phyloP scores from a whole-genome alignment of 805 yeast genomes.

The Nematodospora valgi region DNA sequence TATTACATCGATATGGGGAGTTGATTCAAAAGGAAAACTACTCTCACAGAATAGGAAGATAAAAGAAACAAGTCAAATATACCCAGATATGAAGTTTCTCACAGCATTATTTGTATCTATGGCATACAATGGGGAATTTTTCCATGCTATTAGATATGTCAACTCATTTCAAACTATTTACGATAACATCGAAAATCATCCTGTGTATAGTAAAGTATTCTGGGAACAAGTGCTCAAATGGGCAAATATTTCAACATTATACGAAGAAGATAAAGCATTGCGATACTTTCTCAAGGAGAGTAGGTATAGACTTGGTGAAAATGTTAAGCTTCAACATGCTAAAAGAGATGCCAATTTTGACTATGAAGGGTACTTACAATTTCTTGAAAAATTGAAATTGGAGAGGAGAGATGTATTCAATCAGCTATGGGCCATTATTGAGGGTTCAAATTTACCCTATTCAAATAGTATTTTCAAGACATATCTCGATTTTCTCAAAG shows the following conservation, averaged over 20 bases:
- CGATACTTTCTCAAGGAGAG: constrained; percentile 21
- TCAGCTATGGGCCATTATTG: constrained; percentile 36
- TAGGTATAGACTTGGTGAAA: neutral
- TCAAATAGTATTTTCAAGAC: constrained; percentile 21
- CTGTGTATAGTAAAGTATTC: too few species aligned
- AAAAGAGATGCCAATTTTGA: constrained; percentile 34
- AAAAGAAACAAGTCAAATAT: constrained; percentile 14
- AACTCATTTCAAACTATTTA: constrained; percentile 34
- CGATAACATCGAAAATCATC: too few species aligned
- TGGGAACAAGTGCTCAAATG: constrained; percentile 38
- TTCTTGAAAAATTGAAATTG: constrained; percentile 18
- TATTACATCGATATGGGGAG: constrained; percentile 31
- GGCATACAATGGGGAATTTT: constrained; percentile 29
- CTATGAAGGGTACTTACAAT: constrained; percentile 33
- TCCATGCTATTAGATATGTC: constrained; percentile 30
- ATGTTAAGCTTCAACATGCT: constrained; percentile 17
- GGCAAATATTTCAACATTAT: constrained; percentile 34
- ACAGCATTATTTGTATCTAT: constrained; percentile 30
- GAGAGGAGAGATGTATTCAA: constrained; percentile 24
- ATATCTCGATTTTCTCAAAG: constrained; percentile 22
- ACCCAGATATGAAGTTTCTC: constrained; percentile 23
- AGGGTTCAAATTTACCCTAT: constrained; percentile 18
- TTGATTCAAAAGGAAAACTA: constrained; percentile 20
- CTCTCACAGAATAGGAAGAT: constrained; percentile 5
- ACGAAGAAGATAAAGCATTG: constrained; percentile 24